Percentiles rank a stretch among this genome's conserved stretches.
Evolutionary conservation across 1,284 basidiomycete species (phyloP).

Genomic region (Chalciporus sp.): DNA sequence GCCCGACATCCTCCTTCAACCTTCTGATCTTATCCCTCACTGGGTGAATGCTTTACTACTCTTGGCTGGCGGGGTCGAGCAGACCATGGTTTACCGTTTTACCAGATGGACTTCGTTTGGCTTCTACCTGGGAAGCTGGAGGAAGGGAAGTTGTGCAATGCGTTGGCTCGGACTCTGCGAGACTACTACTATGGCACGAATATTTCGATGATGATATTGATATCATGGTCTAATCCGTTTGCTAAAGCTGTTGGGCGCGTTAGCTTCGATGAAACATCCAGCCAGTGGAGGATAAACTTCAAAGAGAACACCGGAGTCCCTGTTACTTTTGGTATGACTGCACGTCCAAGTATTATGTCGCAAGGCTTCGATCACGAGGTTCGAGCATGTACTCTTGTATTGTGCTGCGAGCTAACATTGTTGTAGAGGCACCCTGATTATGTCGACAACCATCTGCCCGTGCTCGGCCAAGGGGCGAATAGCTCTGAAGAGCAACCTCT

Average conservation of each 20-base stretch:
- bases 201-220: background rate
- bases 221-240: background rate
- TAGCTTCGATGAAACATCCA: background rate
- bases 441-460: conserved; percentile 1
- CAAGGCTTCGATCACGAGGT: conserved; percentile 4
- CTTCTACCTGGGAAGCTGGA: conserved; percentile 4
- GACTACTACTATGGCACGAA: conserved; percentile 4
- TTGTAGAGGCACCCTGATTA: conserved; percentile 4
- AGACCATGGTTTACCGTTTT: background rate
- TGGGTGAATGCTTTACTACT: conserved; percentile 1
- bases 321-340: conserved; percentile 1
- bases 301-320: conserved; percentile 1
- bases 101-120: conserved; percentile 9
- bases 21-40: conserved; percentile 4
- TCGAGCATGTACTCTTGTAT: background rate
- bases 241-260: background rate
- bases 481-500: background rate
- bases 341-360: conserved; percentile 3
- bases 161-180: background rate
- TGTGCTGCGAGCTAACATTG: background rate
- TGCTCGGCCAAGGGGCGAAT: background rate
- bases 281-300: conserved; percentile 3
- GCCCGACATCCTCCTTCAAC: background rate
- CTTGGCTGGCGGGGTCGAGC: background rate
- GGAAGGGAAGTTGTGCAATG: background rate